Base-by-base conservation (phyloP, 1,139 yeast species). In the Nakaseomyces bracarensis region DNA sequence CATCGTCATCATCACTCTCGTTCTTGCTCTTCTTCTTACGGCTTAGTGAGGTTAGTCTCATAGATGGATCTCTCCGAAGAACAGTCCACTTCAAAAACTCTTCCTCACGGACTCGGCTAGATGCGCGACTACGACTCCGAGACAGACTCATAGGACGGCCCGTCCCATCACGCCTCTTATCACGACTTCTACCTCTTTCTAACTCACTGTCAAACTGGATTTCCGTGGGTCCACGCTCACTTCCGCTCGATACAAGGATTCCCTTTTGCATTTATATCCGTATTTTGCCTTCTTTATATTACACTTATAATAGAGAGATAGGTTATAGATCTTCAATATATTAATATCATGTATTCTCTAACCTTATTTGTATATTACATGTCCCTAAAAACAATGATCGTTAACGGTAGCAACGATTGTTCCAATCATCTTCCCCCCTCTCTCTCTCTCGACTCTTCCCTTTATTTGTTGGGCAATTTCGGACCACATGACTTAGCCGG, bases 11-110 rank as follows among this genome's bases (percentile, higher is more conserved):
- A n/a, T 35, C 43, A 22, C 43, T 40, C 6, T 36, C 43, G 22
- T 43, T 26, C 3, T 23, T 46, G 28, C 31, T 44, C 58, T 38
- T 77, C 72, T 50, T 77, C 75, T 13, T 67, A 59, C 38, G 63
- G 64, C 53, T 72, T 75, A n/a, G 80, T 70, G 51, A 80, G 34
- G 27, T 39, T 20, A 39, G 21, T 21, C 34, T 10, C 35, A 35
- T 28, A n/a, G 27, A 34, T n/a, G 38, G 42, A 27, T 33, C 38
- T 36, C 14, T 29, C 18, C 38, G 38, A 38, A 39, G 22, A 15
- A 20, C 33, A 11, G 64, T 60, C 63, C 63, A 57, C 42, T 53
- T 57, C 35, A 60, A 42, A 41, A 52, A 53, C 44, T 56, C 58
- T 35, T 58, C 62, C 27, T 56, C 57, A 11, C 57, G 45, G 8